Percentiles rank a stretch among this genome's conserved stretches.
Conservation (phyloP, 2,329 filamentous ascomycete genomes). For the Phialophora verrucosa region DNA sequence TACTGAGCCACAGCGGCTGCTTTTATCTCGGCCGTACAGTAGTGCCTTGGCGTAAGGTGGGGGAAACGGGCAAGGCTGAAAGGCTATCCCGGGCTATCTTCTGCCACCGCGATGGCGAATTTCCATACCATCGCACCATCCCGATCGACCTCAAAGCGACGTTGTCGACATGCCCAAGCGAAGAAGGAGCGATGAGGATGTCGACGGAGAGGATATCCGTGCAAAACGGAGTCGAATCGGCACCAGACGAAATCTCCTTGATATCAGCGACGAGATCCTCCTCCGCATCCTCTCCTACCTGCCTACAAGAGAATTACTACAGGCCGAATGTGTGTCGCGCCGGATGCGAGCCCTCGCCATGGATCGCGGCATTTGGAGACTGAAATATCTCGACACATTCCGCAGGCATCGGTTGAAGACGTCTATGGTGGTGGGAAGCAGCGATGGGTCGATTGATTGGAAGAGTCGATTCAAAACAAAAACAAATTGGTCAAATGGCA, state of each 20-base stretch:
- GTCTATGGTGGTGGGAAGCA: constrained; percentile 48
- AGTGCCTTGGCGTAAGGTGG: neutral
- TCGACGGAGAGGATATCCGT: constrained; percentile 5
- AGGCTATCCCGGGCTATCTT: neutral
- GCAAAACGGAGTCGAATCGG: constrained; percentile 31
- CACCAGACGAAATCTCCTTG: constrained; percentile 60
- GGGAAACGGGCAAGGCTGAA: neutral
- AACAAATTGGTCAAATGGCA: constrained; percentile 88
- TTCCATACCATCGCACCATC: neutral
- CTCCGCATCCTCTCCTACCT: constrained; percentile 81
- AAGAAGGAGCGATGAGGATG: constrained; percentile 27
- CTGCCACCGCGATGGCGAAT: neutral
- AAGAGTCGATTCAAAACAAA: constrained; percentile 85
- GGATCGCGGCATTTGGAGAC: constrained; percentile 91
- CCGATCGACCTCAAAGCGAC: neutral
- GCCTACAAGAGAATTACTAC: constrained; percentile 70
- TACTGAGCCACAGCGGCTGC: too few species aligned
- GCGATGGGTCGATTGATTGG: constrained; percentile 70
- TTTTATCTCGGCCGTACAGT: neutral
- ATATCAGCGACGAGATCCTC: constrained; percentile 84
- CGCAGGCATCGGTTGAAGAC: constrained; percentile 22
- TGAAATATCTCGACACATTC: constrained; percentile 80
- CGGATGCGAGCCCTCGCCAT: constrained; percentile 74
- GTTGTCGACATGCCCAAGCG: constrained; percentile 28
- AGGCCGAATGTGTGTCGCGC: constrained; percentile 71